Conservation (phyloP, 2,329 filamentous ascomycete genomes). For the Fusarium hostae region DNA sequence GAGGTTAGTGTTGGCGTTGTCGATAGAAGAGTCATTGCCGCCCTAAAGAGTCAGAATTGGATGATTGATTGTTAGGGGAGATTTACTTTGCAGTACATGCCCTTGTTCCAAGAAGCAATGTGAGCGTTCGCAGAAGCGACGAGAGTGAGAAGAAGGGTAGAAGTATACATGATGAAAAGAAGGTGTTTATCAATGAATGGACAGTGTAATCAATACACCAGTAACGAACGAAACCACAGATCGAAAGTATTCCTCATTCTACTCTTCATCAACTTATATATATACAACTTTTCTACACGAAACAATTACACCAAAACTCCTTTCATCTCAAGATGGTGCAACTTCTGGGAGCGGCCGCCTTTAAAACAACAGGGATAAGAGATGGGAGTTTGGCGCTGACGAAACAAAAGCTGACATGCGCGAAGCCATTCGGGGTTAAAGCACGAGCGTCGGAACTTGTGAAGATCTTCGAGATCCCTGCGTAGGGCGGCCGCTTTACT, state of each 20-base stretch:
- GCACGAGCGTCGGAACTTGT: neutral
- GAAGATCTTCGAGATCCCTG: slow-evolving; percentile 33
- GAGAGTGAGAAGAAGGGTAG: slow-evolving; percentile 35
- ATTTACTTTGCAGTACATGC: slow-evolving; percentile 45
- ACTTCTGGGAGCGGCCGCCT: slow-evolving; percentile 36
- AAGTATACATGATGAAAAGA: slow-evolving; percentile 34
- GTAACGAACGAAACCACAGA: slow-evolving; percentile 24
- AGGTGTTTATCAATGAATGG: slow-evolving; percentile 15
- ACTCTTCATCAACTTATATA: slow-evolving; percentile 5
- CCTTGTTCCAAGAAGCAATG: slow-evolving; percentile 44
- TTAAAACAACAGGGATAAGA: slow-evolving; percentile 16
- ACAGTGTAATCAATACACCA: slow-evolving; percentile 40
- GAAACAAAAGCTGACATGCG: slow-evolving; percentile 31
- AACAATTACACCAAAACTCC: slow-evolving; percentile 7
- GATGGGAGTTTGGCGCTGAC: neutral
- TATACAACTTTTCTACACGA: neutral
- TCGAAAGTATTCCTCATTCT: neutral
- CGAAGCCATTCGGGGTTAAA: slow-evolving; percentile 14
- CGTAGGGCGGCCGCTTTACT: slow-evolving; percentile 17
- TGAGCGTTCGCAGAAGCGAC: slow-evolving; percentile 39
- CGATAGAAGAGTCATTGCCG: slow-evolving; percentile 46
- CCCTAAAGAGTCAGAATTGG: slow-evolving; percentile 32
- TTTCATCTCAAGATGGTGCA: slow-evolving; percentile 37
- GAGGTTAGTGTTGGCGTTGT: slow-evolving; percentile 57
- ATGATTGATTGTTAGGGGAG: fast-evolving